Base-by-base conservation (phyloP, 2,329 filamentous ascomycete genomes). In the Monilinia fructigena region DNA sequence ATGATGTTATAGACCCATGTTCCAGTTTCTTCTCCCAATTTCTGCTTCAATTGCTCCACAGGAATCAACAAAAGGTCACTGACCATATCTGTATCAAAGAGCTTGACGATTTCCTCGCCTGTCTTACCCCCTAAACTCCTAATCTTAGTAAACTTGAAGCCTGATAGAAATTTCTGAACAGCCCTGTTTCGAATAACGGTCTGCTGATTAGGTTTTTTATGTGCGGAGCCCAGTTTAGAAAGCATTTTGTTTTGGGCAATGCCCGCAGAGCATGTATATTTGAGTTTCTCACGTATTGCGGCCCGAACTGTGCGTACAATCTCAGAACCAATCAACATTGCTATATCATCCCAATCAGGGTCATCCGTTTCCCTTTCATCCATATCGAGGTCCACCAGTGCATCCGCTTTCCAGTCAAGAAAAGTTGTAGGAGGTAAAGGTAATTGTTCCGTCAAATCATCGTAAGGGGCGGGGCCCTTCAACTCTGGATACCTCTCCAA, bases 321-420 rank as follows among this genome's bases (percentile, higher is more conserved):
- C 75, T 97, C 93, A 2, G 93, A 93, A 0, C 91, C 95, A 74
- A 97, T 86, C 40, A 92, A 82, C 76, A 96, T 90, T 20, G 86
- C 90, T 70, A 98, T 84, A 80, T 99, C 95, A 77, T 99, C 94
- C 95, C 95, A 99, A 78, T 99, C 95, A 0, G 92, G 92, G 74
- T 96, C 90, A 71, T 89, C 84, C 26, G 89, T 85, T 77, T 96
- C 93, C 14, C 85, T 85, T 68, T 93, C 86, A 31, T 82, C 81
- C 50, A 86, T 82, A 70, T 95, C 88, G 59, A 97, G 80, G 75
- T 93, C 92, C 20, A 96, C 82, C 65, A 96, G 80, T n/a, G 87
- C 89, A 79, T 97, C 92, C 0, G 89, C 85, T 68, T 89, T 81
- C 93, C 93, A 97, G 75, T 96, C 89, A 23, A 97, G 78, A 0